These are phyloP conservation scores for Ballota nigra DNA, from an alignment of 257 asterid species.

Conservation along the genomic window DNA sequence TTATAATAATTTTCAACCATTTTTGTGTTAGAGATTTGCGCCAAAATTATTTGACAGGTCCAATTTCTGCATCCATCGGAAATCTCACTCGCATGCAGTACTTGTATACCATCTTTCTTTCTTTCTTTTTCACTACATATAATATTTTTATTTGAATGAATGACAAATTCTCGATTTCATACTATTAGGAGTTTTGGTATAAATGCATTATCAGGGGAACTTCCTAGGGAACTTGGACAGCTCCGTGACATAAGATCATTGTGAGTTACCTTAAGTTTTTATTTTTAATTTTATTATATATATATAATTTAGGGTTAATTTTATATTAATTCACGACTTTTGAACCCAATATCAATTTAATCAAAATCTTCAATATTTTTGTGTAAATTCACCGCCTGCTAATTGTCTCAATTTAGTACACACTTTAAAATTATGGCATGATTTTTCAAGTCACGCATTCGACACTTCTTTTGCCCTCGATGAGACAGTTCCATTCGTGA, in stretches of 20 bases:
- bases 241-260: conserved; percentile 56
- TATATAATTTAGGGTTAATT: too few species aligned
- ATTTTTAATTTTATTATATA: too few species aligned
- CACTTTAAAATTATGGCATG: too few species aligned
- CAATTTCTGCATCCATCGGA: conserved; percentile 56
- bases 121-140: background rate
- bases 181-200: conserved; percentile 43
- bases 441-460: too few species aligned
- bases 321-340: too few species aligned
- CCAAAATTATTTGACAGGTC: conserved; percentile 70
- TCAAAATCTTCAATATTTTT: too few species aligned
- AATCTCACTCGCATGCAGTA: conserved; percentile 59
- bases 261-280: conserved; percentile 35
- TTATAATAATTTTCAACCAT: background rate
- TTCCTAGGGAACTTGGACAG: conserved; percentile 71
- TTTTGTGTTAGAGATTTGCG: conserved; percentile 43
- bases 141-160: background rate
- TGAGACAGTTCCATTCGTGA: too few species aligned
- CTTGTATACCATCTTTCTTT: conserved; percentile 40
- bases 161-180: background rate
- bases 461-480: too few species aligned
- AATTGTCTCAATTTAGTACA: too few species aligned
- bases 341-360: too few species aligned
- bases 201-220: conserved; percentile 70
- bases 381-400: too few species aligned